These are phyloP conservation scores for Asterochloris erici DNA, from an alignment of 139 green algal genomes.

Conservation along the genomic window DNA sequence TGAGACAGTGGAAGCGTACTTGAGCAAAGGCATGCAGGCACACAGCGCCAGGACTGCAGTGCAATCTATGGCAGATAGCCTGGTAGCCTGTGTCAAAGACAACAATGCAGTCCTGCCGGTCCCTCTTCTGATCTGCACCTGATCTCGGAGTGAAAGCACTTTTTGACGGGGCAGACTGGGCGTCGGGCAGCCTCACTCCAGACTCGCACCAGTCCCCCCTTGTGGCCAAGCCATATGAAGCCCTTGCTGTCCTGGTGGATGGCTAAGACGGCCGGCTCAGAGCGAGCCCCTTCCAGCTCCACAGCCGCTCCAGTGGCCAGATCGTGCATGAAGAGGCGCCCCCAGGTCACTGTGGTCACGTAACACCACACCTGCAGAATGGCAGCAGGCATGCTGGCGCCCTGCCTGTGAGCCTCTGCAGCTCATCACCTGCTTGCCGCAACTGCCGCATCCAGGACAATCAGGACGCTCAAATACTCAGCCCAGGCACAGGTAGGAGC, in stretches of 20 bases:
- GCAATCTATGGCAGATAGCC: too few species aligned
- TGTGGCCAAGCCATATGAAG: constrained; percentile 45
- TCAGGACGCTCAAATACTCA: too few species aligned
- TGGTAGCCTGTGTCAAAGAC: not conserved
- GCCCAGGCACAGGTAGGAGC: too few species aligned
- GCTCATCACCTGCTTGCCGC: too few species aligned
- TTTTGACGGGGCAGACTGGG: constrained; percentile 5
- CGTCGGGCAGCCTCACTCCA: constrained; percentile 24
- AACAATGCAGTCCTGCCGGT: not conserved
- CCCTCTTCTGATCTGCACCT: not conserved
- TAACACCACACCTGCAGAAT: constrained; percentile 24
- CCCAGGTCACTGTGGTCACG: not conserved
- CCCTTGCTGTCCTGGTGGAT: constrained; percentile 36
- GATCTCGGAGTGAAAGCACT: constrained; percentile 19
- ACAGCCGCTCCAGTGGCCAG: constrained; percentile 10
- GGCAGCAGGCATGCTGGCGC: too few species aligned
- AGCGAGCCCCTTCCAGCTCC: constrained; percentile 14
- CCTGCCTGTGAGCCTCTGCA: too few species aligned
- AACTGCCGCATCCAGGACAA: too few species aligned
- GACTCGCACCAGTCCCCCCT: constrained; percentile 23
- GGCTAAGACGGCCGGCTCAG: constrained; percentile 10
- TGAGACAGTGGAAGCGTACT: too few species aligned
- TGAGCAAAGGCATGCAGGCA: too few species aligned
- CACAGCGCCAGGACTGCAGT: too few species aligned
- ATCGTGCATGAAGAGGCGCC: constrained; percentile 20